Evolutionary conservation across 2,329 filamentous ascomycete species (phyloP).

Genomic region (Monosporascus sp.): DNA sequence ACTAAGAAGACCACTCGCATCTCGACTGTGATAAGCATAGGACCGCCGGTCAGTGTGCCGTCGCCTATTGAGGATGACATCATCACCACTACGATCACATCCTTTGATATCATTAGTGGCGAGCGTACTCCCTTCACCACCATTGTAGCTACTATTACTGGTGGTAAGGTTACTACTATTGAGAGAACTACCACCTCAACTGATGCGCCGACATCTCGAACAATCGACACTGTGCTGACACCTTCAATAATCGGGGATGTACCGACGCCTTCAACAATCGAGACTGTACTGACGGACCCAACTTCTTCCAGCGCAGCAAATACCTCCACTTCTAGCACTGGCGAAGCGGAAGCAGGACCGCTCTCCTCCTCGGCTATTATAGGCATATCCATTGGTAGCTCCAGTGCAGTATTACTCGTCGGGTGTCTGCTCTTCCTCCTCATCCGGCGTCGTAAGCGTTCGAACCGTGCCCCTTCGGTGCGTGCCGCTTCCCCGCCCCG

Average conservation of each 20-base stretch:
- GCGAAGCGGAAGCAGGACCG: neutral
- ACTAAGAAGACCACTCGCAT: neutral
- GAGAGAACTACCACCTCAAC: too few species aligned
- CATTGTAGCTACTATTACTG: too few species aligned
- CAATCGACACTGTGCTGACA: too few species aligned
- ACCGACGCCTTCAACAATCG: too few species aligned
- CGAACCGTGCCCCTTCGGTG: neutral
- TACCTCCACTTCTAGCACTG: neutral
- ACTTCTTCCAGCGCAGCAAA: neutral
- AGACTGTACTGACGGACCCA: too few species aligned
- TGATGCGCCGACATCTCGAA: too few species aligned
- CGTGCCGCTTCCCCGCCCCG: slow-evolving; percentile 5
- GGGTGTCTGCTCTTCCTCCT: neutral
- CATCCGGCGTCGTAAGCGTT: neutral
- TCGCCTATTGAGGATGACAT: neutral
- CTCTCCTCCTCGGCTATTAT: neutral
- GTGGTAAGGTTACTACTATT: too few species aligned
- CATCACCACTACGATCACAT: neutral
- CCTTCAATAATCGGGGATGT: too few species aligned
- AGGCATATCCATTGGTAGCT: neutral
- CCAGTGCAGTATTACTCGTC: neutral
- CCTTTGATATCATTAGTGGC: neutral
- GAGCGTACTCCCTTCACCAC: neutral
- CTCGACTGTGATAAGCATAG: neutral
- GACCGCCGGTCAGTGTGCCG: neutral